Evolutionary conservation across 345 rosid species (phyloP), one percentile per base, ranked within the genome.

Genomic region (Rubroshorea leprosula): DNA sequence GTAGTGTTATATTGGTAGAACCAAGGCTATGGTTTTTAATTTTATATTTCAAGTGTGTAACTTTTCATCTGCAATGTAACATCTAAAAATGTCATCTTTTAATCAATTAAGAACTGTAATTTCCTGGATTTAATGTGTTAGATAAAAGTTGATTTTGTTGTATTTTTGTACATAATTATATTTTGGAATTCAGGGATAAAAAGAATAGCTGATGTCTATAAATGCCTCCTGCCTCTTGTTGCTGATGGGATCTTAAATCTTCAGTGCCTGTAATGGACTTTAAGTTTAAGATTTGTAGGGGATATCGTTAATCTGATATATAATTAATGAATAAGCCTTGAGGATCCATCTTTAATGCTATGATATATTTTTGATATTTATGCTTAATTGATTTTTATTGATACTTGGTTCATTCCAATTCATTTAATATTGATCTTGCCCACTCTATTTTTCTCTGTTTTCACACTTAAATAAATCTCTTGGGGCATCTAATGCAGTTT

Each of bases 401-500:
- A 27, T 27, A 8, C 31, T 27, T 3, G 8, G 8, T 3, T 27
- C 8, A 27, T 27, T 27, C 31, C 31, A 3, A 27, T 27, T 27
- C 31, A 27, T 27, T 27, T 27, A 8, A 4, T 27, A 4, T 27
- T 8, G 4, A 4, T 27, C 31, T 27, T 8, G 4, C 31, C 8
- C 31, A 3, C 31, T 27, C 31, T 27, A 4, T 27, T 8, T 27
- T 8, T 27, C 31, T 27, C 31, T 27, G 5, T 27, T 8, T 27
- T 8, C 41, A 35, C 12, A 44, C n/a, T 44, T 14, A 1, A 7
- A 17, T 56, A 16, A 48, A 24, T 60, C 43, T 64, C 29, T 23
- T 18, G 15, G 48, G 53, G 68, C n/a, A 55, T 64, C 61, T 65
- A 23, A 52, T 20, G 53, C 23, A 14, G 60, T 49, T 61, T 12